Base-by-base conservation (phyloP, 371 early-diverging fungal genomes). In the Gilbertella persicaria region DNA sequence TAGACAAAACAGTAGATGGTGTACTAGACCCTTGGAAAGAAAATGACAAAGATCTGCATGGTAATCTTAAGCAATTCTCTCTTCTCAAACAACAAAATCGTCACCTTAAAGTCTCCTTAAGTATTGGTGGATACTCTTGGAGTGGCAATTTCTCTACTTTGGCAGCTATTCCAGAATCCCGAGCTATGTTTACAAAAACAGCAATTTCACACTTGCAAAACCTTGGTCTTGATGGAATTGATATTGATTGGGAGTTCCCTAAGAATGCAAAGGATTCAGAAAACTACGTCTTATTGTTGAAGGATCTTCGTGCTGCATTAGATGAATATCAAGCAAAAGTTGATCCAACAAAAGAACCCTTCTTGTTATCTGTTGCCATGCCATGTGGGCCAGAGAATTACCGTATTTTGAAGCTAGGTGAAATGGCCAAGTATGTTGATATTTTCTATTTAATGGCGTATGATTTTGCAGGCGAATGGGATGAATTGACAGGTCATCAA, bases 191-290 rank as follows among this genome's bases (percentile, higher is more conserved):
- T 72, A 82, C 85, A 14, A 51, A 55, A 30, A 73, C 80, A 5
- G 78, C 87, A 5, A 55, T 86, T 4, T 62, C 68, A 5, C 57
- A 85, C 33, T 47, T 91, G 24, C 64, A 79, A 37, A 57, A 84
- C 50, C 51, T 80, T 17, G 79, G 82, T 1, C 45, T 84, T 12
- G 84, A 84, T 66, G 80, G 83, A 20, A 58, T 78, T 45, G 84
- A 83, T 51, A 83, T 91, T 48, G 92, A 93, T 66, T 94, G 94
- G 96, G 96, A 95, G 62, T 92, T 91, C 43, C 94, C 94, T 5
- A 72, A 75, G 44, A 75, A 80, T 23, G 67, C 77, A 0, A 69
- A 83, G 12, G 96, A 97, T 55, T 90, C 86, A 1, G 60, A 61
- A 23, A 85, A 92, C 64, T 95, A 89, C 68, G 86, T 89, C n/a